Evolutionary conservation across 2,329 filamentous ascomycete species (phyloP).

Genomic region (Alternaria triticimaculans): DNA sequence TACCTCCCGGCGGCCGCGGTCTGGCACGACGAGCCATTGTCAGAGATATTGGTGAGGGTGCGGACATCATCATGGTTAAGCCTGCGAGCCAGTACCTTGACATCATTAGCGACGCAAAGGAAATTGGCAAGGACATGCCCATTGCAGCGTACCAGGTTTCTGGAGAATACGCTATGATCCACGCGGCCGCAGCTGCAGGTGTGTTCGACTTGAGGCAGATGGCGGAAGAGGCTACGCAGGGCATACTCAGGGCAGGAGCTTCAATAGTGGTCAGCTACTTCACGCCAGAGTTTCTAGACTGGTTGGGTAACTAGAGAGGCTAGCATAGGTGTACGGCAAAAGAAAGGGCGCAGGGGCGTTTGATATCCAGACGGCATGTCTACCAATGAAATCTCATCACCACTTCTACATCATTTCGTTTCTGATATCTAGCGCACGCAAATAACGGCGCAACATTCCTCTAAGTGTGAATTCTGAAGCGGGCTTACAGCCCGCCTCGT

Average conservation of each 20-base stretch:
- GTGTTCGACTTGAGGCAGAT: slow-evolving; percentile 95
- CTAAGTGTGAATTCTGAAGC: neutral
- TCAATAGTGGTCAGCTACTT: slow-evolving; percentile 96
- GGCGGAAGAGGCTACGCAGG: slow-evolving; percentile 93
- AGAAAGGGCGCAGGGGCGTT: slow-evolving; percentile 4
- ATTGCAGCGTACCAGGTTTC: slow-evolving; percentile 96
- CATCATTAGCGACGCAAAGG: slow-evolving; percentile 97
- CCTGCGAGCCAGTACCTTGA: slow-evolving; percentile 94
- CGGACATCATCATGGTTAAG: slow-evolving; percentile 99
- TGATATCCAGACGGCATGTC: neutral
- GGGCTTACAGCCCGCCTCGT: neutral
- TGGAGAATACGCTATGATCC: slow-evolving; percentile 97
- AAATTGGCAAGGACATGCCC: slow-evolving; percentile 88
- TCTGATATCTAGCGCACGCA: neutral
- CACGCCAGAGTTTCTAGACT: slow-evolving; percentile 76
- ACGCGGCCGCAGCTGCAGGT: slow-evolving; percentile 91
- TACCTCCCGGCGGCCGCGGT: slow-evolving; percentile 89
- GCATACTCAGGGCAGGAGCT: slow-evolving; percentile 89
- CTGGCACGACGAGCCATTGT: slow-evolving; percentile 88
- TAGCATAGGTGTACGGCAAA: neutral
- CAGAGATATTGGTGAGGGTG: slow-evolving; percentile 89
- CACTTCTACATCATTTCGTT: neutral
- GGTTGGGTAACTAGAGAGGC: slow-evolving; percentile 55
- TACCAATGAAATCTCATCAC: neutral
- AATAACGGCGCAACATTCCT: too few relatives aligned